Conservation (phyloP, 306 rosid genomes). For the Ceratonia siliqua region DNA sequence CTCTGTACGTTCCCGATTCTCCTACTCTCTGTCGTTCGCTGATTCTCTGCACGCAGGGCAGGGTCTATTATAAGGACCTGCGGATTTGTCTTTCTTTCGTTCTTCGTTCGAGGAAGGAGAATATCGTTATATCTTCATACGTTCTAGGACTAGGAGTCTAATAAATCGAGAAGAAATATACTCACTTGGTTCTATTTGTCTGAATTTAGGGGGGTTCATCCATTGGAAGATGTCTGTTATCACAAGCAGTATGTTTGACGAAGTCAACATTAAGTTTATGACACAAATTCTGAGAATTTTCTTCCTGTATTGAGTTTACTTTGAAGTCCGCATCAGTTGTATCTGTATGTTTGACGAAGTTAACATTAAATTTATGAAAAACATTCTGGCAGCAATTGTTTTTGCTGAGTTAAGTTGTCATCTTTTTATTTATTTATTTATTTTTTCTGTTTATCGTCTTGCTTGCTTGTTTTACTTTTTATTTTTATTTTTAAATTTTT, state of each 20-base stretch:
- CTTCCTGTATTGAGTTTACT: background rate
- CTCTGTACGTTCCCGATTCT: conserved; percentile 50
- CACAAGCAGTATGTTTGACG: background rate
- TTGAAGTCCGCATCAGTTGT: background rate
- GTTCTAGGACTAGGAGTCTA: background rate
- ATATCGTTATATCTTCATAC: background rate
- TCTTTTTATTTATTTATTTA: background rate
- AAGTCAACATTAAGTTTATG: background rate
- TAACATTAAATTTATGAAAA: too few relatives aligned
- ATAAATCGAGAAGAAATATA: background rate
- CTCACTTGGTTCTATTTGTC: background rate
- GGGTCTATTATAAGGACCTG: background rate
- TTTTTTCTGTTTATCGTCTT: background rate
- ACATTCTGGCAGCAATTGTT: background rate
- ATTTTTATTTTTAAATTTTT: background rate
- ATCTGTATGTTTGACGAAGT: background rate
- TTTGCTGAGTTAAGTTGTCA: background rate
- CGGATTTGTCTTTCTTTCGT: background rate
- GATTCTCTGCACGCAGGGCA: background rate
- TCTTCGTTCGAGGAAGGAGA: background rate
- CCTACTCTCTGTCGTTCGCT: background rate
- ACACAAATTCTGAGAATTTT: background rate
- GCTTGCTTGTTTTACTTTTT: background rate
- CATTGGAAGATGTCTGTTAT: background rate
- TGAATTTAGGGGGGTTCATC: background rate